Percentiles rank a stretch among this genome's conserved stretches.
Evolutionary conservation across 192 early-diverging fungal genomes (phyloP).

Genomic region (Diversispora eburnea): DNA sequence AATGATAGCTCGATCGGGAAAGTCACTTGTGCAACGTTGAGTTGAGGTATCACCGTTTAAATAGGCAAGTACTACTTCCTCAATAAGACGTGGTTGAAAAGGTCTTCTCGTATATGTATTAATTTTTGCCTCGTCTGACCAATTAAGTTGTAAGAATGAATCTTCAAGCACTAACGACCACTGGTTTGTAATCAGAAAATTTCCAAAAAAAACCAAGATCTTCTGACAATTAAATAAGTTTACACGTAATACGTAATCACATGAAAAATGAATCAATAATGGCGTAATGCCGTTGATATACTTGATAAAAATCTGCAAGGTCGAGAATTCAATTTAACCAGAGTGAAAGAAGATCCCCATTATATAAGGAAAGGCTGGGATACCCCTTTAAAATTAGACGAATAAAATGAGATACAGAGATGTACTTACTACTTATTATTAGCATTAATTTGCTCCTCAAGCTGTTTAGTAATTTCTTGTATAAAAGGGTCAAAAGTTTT

Average conservation of each 20-base stretch:
- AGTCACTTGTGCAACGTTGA: not conserved
- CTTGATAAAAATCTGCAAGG: too few relatives aligned
- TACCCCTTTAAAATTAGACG: not conserved
- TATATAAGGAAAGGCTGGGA: not conserved
- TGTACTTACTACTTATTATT: too few relatives aligned
- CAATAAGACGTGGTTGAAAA: not conserved
- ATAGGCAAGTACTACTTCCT: not conserved
- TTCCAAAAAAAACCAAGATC: too few relatives aligned
- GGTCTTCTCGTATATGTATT: not conserved
- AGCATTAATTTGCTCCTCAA: too few relatives aligned
- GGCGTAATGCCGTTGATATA: too few relatives aligned
- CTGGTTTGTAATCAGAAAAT: not conserved
- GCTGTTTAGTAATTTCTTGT: too few relatives aligned
- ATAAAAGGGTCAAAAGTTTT: too few relatives aligned
- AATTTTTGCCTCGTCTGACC: not conserved
- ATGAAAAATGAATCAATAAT: too few relatives aligned
- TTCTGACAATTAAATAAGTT: too few relatives aligned
- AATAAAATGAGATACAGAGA: too few relatives aligned
- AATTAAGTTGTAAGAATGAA: constrained; percentile 4
- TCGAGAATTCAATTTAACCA: not conserved
- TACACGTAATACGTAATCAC: too few relatives aligned
- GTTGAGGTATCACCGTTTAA: constrained; percentile 6
- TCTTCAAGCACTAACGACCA: not conserved
- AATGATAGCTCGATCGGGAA: not conserved
- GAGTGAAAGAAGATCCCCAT: constrained; percentile 2